Evolutionary conservation across 2,329 filamentous ascomycete genomes (phyloP), one percentile per base, ranked within the genome.

Genomic region (Fusarium siculi): DNA sequence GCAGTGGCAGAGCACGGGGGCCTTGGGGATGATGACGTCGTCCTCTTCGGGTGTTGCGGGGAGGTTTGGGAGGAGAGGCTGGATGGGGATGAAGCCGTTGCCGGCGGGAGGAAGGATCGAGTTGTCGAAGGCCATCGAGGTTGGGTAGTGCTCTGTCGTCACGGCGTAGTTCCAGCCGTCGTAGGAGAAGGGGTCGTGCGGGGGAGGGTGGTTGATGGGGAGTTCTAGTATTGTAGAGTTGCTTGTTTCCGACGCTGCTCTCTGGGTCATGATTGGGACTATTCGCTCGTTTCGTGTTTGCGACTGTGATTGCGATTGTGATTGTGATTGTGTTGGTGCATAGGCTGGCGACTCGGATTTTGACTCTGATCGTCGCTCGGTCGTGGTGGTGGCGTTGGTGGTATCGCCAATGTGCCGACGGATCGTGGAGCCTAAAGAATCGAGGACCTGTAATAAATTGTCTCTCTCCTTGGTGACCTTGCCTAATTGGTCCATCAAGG

Each of bases 401-500:
- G 52, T 19, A 21, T 65, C 64, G 5, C 59, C 63, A 23, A 75
- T 44, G 57, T 76, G 71, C 9, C 74, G 73, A 23, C 66, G 62
- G 18, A 76, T 76, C 4, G 73, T 68, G 1, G 55, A 55, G 10
- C 72, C 72, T 11, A 76, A n/a, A 2, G 68, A 67, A 12, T 64
- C 56, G 15, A 75, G 49, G 2, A 73, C 68, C 25, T 72, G 50
- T 15, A 76, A 21, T 23, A 74, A 61, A 52, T 70, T 64, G 37
- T 76, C 76, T 14, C 77, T 70, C 44, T 80, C 77, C 30, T 71
- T 69, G 19, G 74, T 79, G 25, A 79, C 73, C 9, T 67, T 50
- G 28, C 71, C 63, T 11, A 80, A 68, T 56, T 77, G 75, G 12
- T 79, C 77, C 72, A 78, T 76, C 52, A 79, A 63, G 5, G 64